These are phyloP conservation scores for Voacanga thouarsii DNA, from an alignment of 257 asterid species.

Conservation along the genomic window DNA sequence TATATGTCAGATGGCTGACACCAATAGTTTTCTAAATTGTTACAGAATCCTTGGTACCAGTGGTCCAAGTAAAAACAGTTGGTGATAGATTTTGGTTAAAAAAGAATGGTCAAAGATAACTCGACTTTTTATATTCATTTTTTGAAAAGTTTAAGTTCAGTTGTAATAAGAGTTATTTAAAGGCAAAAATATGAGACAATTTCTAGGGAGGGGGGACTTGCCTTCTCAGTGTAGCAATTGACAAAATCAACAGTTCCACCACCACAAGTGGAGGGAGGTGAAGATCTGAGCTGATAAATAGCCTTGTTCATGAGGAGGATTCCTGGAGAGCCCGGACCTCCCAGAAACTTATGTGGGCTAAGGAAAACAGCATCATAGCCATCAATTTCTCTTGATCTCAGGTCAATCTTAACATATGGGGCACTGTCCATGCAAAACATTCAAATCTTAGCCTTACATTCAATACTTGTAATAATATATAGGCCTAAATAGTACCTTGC, in stretches of 20 bases:
- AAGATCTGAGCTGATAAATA: conserved; percentile 45
- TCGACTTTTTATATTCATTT: too few relatives aligned
- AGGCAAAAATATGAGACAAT: too few relatives aligned
- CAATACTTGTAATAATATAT: neutral
- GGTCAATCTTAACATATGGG: conserved; percentile 52
- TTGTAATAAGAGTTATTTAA: too few relatives aligned
- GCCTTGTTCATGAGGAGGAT: conserved; percentile 46
- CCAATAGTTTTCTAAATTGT: neutral
- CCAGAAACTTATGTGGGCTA: conserved; percentile 66
- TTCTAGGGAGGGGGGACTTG: neutral
- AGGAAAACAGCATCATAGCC: conserved; percentile 51
- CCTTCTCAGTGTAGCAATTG: conserved; percentile 42
- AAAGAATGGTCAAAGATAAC: neutral
- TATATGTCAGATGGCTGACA: neutral
- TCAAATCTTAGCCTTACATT: neutral
- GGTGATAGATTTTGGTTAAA: too few relatives aligned
- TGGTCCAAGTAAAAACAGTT: too few relatives aligned
- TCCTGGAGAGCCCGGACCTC: conserved; percentile 84
- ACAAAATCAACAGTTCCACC: conserved; percentile 71
- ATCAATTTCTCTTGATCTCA: conserved; percentile 48
- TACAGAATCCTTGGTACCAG: neutral
- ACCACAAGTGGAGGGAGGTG: conserved; percentile 72
- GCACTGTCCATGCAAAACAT: conserved; percentile 31
- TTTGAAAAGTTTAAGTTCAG: too few relatives aligned
- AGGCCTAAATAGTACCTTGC: conserved; percentile 38